phyloP scores from a whole-genome alignment of 306 rosid species.

The Cercis canadensis region DNA sequence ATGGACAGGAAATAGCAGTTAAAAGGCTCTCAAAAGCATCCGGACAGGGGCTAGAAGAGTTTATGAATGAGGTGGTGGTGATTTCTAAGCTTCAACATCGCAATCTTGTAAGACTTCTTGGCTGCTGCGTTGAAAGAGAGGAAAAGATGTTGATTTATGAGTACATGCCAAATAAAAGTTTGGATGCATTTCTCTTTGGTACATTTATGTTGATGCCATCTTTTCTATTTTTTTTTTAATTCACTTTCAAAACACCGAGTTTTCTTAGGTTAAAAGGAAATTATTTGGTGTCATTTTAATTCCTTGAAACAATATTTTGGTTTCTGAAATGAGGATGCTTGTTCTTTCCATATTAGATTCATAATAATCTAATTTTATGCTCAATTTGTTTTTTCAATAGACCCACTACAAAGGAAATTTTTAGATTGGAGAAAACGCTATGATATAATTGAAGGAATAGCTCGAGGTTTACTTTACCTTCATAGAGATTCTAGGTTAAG shows the following conservation, averaged over 20 bases:
- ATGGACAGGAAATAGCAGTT: constrained; percentile 37
- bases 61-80: constrained; percentile 26
- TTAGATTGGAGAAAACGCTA: constrained; percentile 15
- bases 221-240: no score
- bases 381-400: background rate
- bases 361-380: no score
- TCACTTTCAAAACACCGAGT: no score
- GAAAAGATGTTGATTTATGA: constrained; percentile 30
- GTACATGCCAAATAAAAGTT: constrained; percentile 29
- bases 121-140: constrained; percentile 10
- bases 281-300: no score
- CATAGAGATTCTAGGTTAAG: constrained; percentile 6
- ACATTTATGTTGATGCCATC: background rate
- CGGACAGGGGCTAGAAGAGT: constrained; percentile 32
- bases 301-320: no score
- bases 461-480: constrained; percentile 7
- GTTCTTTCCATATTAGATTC: no score
- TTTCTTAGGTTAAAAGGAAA: no score
- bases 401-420: background rate
- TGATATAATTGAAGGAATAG: constrained; percentile 12
- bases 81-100: constrained; percentile 34
- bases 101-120: constrained; percentile 23
- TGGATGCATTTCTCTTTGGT: constrained; percentile 18
- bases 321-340: no score
- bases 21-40: constrained; percentile 41